Evolutionary conservation across 164 flowering plant species (phyloP).

Genomic region (Magnolia kwangsiensis): DNA sequence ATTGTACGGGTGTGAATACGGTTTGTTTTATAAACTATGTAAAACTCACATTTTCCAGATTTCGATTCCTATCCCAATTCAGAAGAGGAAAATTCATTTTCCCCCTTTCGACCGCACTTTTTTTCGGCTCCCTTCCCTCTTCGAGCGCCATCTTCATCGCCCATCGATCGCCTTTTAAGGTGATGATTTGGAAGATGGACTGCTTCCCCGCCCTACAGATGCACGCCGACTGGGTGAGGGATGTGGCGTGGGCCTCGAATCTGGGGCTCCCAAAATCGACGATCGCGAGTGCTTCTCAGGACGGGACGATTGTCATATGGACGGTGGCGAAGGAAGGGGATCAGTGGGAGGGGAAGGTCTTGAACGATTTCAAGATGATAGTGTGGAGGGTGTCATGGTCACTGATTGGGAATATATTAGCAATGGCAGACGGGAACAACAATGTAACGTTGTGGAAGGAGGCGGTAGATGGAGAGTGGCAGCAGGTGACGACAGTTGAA

Average conservation of each 20-base stretch:
- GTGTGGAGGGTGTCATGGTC: conserved; percentile 55
- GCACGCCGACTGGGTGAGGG: conserved; percentile 51
- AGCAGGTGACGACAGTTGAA: conserved; percentile 43
- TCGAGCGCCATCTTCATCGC: too few species aligned
- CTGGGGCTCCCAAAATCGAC: conserved; percentile 52
- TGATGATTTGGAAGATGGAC: conserved; percentile 57
- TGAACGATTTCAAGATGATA: conserved; percentile 39
- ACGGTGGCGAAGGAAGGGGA: conserved; percentile 46
- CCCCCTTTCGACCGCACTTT: too few species aligned
- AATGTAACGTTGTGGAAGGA: conserved; percentile 52
- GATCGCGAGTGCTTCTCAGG: conserved; percentile 51
- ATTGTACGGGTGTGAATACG: too few species aligned
- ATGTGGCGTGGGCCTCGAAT: conserved; percentile 56
- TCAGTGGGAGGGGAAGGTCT: conserved; percentile 45
- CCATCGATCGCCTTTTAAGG: too few species aligned
- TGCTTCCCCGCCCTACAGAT: conserved; percentile 50
- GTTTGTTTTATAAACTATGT: too few species aligned
- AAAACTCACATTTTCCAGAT: too few species aligned
- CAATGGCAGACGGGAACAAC: conserved; percentile 47
- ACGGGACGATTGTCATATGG: conserved; percentile 46
- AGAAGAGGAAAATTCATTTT: too few species aligned
- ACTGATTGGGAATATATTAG: conserved; percentile 43
- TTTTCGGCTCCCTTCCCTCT: too few species aligned
- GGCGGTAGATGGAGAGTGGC: conserved; percentile 49
- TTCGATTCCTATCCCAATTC: too few species aligned